These are phyloP conservation scores for Globisporangium cylindrosporum DNA, from an alignment of 352 stramenopile genomes.

Conservation along the genomic window DNA sequence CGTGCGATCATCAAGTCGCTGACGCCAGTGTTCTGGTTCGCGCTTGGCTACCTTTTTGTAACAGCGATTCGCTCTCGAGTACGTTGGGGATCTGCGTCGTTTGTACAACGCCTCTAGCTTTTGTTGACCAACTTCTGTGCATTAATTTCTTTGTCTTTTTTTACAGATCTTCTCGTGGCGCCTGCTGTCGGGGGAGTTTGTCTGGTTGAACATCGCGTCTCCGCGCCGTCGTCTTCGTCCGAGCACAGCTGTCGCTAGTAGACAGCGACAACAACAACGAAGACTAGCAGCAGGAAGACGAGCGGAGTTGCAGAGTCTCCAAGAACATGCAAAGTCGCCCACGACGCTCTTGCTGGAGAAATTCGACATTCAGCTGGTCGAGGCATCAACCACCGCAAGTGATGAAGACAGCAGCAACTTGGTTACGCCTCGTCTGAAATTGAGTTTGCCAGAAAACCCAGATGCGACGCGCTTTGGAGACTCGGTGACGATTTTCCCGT, in stretches of 20 bases:
- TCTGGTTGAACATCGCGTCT: constrained; percentile 26
- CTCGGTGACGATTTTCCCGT: constrained; percentile 42
- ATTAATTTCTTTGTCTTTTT: background rate
- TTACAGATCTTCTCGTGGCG: constrained; percentile 52
- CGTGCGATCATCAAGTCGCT: constrained; percentile 29
- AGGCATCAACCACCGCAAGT: constrained; percentile 9
- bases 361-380: constrained; percentile 38
- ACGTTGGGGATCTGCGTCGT: background rate
- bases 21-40: constrained; percentile 55
- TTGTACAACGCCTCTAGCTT: no score
- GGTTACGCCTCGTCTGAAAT: constrained; percentile 29
- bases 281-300: constrained; percentile 4
- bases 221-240: constrained; percentile 14
- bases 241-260: background rate
- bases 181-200: constrained; percentile 39
- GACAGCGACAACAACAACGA: constrained; percentile 9
- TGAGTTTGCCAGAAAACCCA: constrained; percentile 36
- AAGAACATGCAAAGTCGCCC: constrained; percentile 16
- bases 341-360: constrained; percentile 35
- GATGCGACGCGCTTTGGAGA: constrained; percentile 52
- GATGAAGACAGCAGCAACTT: constrained; percentile 7
- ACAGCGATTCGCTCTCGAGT: constrained; percentile 40
- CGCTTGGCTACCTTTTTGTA: constrained; percentile 46
- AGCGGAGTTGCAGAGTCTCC: background rate
- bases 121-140: background rate